Percentiles rank a stretch among this genome's conserved stretches.
Evolutionary conservation across 768 basidiomycete species (phyloP).

Genomic region (Coprinopsis marcescibilis): DNA sequence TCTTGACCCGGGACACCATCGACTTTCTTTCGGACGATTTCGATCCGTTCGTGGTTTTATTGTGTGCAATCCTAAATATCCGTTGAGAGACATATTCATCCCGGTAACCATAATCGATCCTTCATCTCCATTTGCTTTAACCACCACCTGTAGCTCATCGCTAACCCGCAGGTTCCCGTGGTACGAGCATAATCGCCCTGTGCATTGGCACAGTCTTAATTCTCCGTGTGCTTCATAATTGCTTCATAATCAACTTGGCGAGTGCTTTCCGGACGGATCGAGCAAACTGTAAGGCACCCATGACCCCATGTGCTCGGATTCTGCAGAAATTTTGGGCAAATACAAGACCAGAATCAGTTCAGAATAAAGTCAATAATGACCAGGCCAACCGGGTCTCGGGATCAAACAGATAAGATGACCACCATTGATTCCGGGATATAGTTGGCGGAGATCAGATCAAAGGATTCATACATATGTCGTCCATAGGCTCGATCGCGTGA

Average conservation of each 20-base stretch:
- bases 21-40: not conserved
- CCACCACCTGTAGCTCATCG: not conserved
- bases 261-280: no score
- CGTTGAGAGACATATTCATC: not conserved
- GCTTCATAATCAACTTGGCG: no score
- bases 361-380: no score
- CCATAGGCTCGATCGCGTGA: slow-evolving; percentile 7
- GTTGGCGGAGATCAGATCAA: slow-evolving; percentile 6
- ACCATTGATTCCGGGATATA: not conserved
- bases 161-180: not conserved
- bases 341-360: no score
- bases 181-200: no score
- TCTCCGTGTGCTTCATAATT: no score
- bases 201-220: no score
- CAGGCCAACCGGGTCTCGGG: slow-evolving; percentile 2
- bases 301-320: no score
- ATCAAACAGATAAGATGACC: slow-evolving; percentile 5
- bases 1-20: no score
- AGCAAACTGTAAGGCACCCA: no score
- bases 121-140: not conserved
- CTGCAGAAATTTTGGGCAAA: no score
- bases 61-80: not conserved
- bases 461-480: not conserved
- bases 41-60: not conserved
- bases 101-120: not conserved